A percentile compares a stretch with the other conserved stretches of the same genome.
Evolutionary conservation across 1,284 basidiomycete genomes (phyloP).

Genomic region (Cystobasidiaceae sp.): DNA sequence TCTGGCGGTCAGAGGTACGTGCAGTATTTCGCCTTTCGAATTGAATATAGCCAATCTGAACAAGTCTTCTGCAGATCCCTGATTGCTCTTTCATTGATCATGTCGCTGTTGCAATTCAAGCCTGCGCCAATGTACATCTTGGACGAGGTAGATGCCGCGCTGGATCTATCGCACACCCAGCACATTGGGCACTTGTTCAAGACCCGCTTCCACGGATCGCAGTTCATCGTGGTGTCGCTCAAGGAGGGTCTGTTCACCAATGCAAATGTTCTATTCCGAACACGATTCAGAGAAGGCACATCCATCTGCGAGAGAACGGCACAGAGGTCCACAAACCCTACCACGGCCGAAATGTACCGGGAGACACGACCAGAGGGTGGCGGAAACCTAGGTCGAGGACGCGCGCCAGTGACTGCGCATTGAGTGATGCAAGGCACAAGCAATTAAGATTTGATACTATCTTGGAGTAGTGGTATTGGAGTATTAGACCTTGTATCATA

Average conservation of each 20-base stretch:
- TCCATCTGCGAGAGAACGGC: constrained; percentile 26
- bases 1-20: constrained; percentile 90
- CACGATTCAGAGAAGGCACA: constrained; percentile 52
- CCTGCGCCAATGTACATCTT: constrained; percentile 99
- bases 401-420: constrained; percentile 1
- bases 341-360: constrained; percentile 19
- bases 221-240: constrained; percentile 95
- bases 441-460: no score
- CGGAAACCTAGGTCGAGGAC: neutral
- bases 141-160: constrained; percentile 67
- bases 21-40: constrained; percentile 39
- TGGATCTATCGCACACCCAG: constrained; percentile 83
- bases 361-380: neutral
- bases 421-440: no score
- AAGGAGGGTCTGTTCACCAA: constrained; percentile 98
- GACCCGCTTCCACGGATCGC: constrained; percentile 93
- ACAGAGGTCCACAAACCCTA: constrained; percentile 21
- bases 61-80: constrained; percentile 60
- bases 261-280: constrained; percentile 87
- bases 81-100: constrained; percentile 93
- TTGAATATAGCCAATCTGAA: neutral
- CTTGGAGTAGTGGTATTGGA: no score
- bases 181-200: constrained; percentile 95
- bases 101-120: constrained; percentile 97
- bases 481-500: no score